These are phyloP conservation scores for Murraya koenigii DNA, from an alignment of 345 rosid species.

Conservation along the genomic window DNA sequence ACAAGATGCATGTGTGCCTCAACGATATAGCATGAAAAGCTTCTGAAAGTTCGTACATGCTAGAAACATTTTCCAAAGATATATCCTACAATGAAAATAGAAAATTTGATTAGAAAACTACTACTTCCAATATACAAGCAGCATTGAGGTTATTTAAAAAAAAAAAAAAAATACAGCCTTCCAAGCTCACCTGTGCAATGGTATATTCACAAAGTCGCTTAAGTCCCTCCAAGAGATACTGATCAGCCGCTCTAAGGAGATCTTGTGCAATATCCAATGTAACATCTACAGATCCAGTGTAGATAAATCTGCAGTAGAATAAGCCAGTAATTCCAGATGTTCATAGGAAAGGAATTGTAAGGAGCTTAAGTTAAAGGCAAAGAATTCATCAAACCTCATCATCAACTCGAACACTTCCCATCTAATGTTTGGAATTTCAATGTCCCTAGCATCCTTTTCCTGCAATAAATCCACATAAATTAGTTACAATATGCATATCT, in stretches of 20 bases:
- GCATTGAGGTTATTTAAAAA: not conserved
- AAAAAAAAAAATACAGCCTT: not conserved
- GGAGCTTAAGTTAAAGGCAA: not conserved
- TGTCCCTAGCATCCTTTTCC: conserved; percentile 98
- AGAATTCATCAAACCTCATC: conserved; percentile 73
- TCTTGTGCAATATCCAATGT: conserved; percentile 84
- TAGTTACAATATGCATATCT: not conserved
- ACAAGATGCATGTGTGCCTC: conserved; percentile 89
- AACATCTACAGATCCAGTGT: conserved; percentile 94
- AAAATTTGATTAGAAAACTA: conserved; percentile 20
- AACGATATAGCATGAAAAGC: conserved; percentile 89
- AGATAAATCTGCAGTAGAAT: conserved; percentile 67
- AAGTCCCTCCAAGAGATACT: conserved; percentile 93
- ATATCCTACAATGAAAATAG: conserved; percentile 54
- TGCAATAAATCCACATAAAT: conserved; percentile 26
- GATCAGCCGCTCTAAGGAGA: conserved; percentile 99
- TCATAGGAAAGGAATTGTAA: conserved; percentile 6
- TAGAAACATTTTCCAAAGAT: conserved; percentile 80
- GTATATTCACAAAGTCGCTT: conserved; percentile 97
- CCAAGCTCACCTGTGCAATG: conserved; percentile 82
- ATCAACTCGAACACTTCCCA: conserved; percentile 99
- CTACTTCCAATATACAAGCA: conserved; percentile 15
- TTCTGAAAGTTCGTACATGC: conserved; percentile 98
- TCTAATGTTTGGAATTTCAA: conserved; percentile 96
- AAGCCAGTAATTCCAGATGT: conserved; percentile 12